Evolutionary conservation across 2,329 filamentous ascomycete genomes (phyloP).

Genomic region (Calonectria pseudoturangicola): DNA sequence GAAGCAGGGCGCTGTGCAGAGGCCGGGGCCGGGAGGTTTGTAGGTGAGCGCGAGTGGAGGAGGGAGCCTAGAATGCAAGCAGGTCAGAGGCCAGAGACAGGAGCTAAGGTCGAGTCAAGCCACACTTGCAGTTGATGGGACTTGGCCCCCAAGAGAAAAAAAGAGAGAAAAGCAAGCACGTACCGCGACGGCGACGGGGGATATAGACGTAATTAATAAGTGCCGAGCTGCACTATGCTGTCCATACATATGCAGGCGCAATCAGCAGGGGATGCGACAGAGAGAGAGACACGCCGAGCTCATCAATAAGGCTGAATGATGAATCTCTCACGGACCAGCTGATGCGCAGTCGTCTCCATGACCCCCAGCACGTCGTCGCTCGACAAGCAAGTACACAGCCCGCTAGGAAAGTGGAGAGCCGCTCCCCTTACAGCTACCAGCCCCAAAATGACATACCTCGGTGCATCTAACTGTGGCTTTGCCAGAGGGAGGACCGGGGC

Average conservation of each 20-base stretch:
- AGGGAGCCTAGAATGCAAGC: constrained; percentile 46
- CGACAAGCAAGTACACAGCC: constrained; percentile 8
- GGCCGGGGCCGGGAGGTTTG: constrained; percentile 46
- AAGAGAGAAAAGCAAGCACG: constrained; percentile 10
- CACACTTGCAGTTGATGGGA: constrained; percentile 32
- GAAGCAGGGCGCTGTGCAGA: constrained; percentile 43
- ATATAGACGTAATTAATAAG: not conserved
- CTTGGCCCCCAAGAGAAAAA: constrained; percentile 31
- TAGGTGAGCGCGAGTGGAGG: constrained; percentile 50
- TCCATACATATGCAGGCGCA: constrained; percentile 15
- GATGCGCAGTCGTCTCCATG: constrained; percentile 17
- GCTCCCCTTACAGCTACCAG: constrained; percentile 24
- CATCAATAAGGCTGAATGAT: constrained; percentile 14
- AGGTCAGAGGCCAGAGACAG: constrained; percentile 31
- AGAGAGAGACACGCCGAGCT: constrained; percentile 15
- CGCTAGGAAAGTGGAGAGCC: constrained; percentile 21
- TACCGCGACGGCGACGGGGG: not conserved
- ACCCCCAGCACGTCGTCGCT: not conserved
- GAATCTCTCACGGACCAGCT: constrained; percentile 21
- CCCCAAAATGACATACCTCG: constrained; percentile 28
- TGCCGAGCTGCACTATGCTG: not conserved
- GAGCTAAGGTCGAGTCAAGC: constrained; percentile 33
- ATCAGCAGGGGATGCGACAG: constrained; percentile 13
- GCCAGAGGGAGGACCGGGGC: not conserved
- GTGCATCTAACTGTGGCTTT: constrained; percentile 17